Evolutionary conservation across 371 early-diverging fungal genomes (phyloP).

Genomic region (Smittium culicis): DNA sequence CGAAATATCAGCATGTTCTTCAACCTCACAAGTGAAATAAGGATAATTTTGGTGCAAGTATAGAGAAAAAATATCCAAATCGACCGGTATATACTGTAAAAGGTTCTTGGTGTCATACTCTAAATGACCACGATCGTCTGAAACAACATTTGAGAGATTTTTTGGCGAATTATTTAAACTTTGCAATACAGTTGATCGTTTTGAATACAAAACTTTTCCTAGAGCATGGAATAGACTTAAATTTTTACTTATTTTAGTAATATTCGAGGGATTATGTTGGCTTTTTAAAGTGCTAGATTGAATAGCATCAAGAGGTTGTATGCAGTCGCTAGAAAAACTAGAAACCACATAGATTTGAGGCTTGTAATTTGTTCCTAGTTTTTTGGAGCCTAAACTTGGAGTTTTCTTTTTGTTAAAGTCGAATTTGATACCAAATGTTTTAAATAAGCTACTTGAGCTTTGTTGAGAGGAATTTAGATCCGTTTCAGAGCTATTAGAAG

Average conservation of each 20-base stretch:
- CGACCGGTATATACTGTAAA: slow-evolving; percentile 19
- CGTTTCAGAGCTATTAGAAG: neutral
- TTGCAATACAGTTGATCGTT: slow-evolving; percentile 15
- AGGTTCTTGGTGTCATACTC: slow-evolving; percentile 20
- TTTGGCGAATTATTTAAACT: neutral
- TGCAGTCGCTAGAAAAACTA: neutral
- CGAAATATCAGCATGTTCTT: slow-evolving; percentile 17
- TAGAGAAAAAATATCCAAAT: slow-evolving; percentile 19
- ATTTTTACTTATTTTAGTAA: neutral
- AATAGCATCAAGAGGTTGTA: neutral
- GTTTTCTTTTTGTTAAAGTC: neutral
- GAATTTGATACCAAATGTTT: neutral
- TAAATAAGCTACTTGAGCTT: neutral
- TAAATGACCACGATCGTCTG: slow-evolving; percentile 12
- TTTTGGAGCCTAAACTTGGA: neutral
- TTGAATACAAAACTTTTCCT: slow-evolving; percentile 29
- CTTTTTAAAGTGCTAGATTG: no score
- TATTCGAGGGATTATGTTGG: no score
- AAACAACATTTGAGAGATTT: neutral
- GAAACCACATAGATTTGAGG: neutral
- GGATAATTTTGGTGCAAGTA: slow-evolving; percentile 29
- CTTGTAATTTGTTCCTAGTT: neutral
- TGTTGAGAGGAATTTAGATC: neutral
- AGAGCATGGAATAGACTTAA: slow-evolving; percentile 32
- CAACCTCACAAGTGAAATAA: slow-evolving; percentile 19